Conservation (phyloP, 2,329 filamentous ascomycete genomes). For the Pseudofabraea citricarpa region DNA sequence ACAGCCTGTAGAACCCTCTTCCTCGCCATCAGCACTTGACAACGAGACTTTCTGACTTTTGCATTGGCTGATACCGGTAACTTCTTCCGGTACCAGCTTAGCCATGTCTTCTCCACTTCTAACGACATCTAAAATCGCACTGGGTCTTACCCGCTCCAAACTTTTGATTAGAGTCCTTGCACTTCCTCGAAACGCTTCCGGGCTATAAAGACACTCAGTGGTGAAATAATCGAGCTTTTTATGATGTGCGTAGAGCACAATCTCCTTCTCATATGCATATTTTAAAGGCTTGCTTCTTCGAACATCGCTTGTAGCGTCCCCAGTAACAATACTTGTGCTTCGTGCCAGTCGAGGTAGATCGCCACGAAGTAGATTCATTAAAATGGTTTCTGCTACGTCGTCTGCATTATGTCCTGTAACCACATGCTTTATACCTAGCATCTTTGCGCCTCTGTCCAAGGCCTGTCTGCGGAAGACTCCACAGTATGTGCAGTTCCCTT, state of each 20-base stretch:
- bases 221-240: slow-evolving; percentile 97
- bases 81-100: slow-evolving; percentile 65
- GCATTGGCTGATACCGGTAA: slow-evolving; percentile 42
- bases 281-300: slow-evolving; percentile 96
- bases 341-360: slow-evolving; percentile 83
- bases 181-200: slow-evolving; percentile 91
- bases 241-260: slow-evolving; percentile 95
- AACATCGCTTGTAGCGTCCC: slow-evolving; percentile 73
- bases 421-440: slow-evolving; percentile 83
- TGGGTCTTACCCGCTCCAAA: slow-evolving; percentile 85
- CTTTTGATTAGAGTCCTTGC: slow-evolving; percentile 92
- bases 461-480: slow-evolving; percentile 94
- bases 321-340: slow-evolving; percentile 86
- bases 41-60: slow-evolving; percentile 36
- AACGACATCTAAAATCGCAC: slow-evolving; percentile 92
- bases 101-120: slow-evolving; percentile 96
- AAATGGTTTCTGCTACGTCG: slow-evolving; percentile 91
- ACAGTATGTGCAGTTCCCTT: slow-evolving; percentile 98
- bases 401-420: slow-evolving; percentile 98
- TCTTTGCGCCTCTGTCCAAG: slow-evolving; percentile 84
- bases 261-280: slow-evolving; percentile 98
- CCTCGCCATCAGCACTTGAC: slow-evolving; percentile 26
- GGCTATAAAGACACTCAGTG: slow-evolving; percentile 97
- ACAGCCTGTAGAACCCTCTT: slow-evolving; percentile 65
- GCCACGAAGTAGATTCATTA: slow-evolving; percentile 93